Evolutionary conservation across 2,329 filamentous ascomycete species (phyloP).

Genomic region (Ophiostoma sp.): DNA sequence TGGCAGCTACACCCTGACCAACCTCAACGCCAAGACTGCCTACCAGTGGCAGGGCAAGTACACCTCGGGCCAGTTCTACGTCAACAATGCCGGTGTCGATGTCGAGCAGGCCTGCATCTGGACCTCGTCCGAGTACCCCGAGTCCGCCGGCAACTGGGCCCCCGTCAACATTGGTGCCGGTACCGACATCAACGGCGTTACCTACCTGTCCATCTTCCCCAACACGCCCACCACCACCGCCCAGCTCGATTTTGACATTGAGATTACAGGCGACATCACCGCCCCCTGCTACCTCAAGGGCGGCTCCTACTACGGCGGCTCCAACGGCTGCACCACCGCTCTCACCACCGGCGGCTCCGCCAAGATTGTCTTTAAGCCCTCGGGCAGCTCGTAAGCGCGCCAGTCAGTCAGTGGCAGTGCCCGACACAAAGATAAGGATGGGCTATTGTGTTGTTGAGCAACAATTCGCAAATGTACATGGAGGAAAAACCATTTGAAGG

Average conservation of each 20-base stretch:
- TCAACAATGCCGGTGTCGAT: constrained; percentile 76
- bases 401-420: too few relatives aligned
- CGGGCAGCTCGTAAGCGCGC: constrained; percentile 21
- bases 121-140: constrained; percentile 52
- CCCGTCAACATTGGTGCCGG: constrained; percentile 85
- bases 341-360: constrained; percentile 25
- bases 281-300: constrained; percentile 64
- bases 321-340: constrained; percentile 66
- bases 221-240: constrained; percentile 74
- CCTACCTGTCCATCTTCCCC: constrained; percentile 81
- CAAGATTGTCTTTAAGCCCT: constrained; percentile 25
- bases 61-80: constrained; percentile 94
- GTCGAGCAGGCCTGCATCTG: constrained; percentile 74
- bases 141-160: constrained; percentile 77
- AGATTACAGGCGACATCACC: constrained; percentile 66
- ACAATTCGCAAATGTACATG: not conserved
- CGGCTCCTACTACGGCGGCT: constrained; percentile 60
- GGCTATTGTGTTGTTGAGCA: not conserved
- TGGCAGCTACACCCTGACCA: constrained; percentile 64
- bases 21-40: constrained; percentile 70
- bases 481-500: not conserved
- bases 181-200: constrained; percentile 61
- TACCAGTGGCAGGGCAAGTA: constrained; percentile 72
- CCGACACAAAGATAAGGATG: not conserved
- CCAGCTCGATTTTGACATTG: constrained; percentile 74